Evolutionary conservation across 2,329 filamentous ascomycete genomes (phyloP), one percentile per base, ranked within the genome.

Genomic region (Parafenestella ontariensis): DNA sequence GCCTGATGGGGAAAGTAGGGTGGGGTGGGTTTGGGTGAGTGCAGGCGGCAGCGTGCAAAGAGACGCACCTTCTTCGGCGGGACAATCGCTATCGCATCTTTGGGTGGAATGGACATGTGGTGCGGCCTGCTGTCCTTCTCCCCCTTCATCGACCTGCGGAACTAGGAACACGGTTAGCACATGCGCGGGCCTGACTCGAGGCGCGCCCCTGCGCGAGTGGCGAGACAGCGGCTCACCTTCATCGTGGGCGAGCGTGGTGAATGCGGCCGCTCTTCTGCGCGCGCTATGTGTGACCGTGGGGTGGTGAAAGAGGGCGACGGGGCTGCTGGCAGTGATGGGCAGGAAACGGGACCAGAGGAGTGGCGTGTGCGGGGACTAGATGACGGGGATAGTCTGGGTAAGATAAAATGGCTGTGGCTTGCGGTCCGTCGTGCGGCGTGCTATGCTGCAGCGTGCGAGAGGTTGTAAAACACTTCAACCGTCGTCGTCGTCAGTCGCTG

Each of bases 91-190:
- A 94, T 86, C 36, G 91, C 90, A 51, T 92, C 89, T 77, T 96
- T 96, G 61, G 90, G 89, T 15, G 89, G 87, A 65, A 96, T 90
- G 52, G 89, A 89, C 65, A 91, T 84, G 72, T 91, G 89, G 62
- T 87, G 83, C 62, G 87, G 86, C 74, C 88, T 86, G 62, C 86
- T 85, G 65, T 85, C 87, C 82, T 92, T 96, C 66, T 96, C 91
- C 76, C 90, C 89, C 81, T 96, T 96, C 79, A 96, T 89, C 59
- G 92, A 96, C 79, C 91, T 86, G 76, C 92, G 87, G 78, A 96
- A 81, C 79, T 82, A 69, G 49, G 52, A 41, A 41, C 21, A 41
- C 37, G 31, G 56, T 72, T 69, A 72, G 69, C 58, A 55, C 52
- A 54, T 60, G 61, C 56, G 59, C 56, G 54, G 54, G 54, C 52